Percentiles rank a stretch among this genome's conserved stretches.
These are phyloP conservation scores for Lunasporangiospora selenospora DNA, from an alignment of 192 early-diverging fungal genomes.

Conservation along the genomic window DNA sequence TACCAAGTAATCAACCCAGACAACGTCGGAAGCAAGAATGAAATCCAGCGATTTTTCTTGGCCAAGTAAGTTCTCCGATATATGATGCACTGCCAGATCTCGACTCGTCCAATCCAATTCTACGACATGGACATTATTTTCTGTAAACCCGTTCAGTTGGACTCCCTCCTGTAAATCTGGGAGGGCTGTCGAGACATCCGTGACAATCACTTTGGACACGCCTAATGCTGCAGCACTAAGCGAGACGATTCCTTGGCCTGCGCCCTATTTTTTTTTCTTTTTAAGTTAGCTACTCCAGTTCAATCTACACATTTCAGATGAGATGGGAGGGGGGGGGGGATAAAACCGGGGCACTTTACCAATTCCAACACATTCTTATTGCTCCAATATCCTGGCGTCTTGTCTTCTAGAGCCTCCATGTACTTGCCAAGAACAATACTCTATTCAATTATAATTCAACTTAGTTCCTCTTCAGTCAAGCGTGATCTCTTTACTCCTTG, in stretches of 20 bases:
- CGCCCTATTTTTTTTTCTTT: too few relatives aligned
- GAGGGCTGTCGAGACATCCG: constrained; percentile 39
- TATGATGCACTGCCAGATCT: constrained; percentile 4
- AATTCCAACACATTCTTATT: constrained; percentile 32
- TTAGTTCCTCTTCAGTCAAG: background rate
- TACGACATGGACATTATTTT: constrained; percentile 22
- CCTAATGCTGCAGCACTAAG: constrained; percentile 43
- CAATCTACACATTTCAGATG: too few relatives aligned
- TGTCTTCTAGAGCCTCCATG: constrained; percentile 22
- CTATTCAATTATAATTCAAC: constrained; percentile 1
- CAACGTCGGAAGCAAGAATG: constrained; percentile 52
- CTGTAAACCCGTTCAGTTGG: constrained; percentile 18
- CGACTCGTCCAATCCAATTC: constrained; percentile 38
- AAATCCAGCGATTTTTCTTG: constrained; percentile 26
- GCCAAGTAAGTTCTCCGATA: constrained; percentile 9
- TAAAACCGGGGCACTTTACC: constrained; percentile 6
- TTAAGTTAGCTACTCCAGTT: too few relatives aligned
- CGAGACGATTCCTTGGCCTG: constrained; percentile 45
- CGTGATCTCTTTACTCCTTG: background rate
- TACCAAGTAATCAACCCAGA: constrained; percentile 55
- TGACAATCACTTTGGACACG: constrained; percentile 31
- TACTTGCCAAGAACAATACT: constrained; percentile 46
- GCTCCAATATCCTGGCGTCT: constrained; percentile 10
- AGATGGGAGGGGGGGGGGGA: background rate
- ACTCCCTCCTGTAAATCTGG: constrained; percentile 8